Evolutionary conservation across 768 basidiomycete species (phyloP), one percentile per base, ranked within the genome.

Genomic region (Sistotremastrum suecicum): DNA sequence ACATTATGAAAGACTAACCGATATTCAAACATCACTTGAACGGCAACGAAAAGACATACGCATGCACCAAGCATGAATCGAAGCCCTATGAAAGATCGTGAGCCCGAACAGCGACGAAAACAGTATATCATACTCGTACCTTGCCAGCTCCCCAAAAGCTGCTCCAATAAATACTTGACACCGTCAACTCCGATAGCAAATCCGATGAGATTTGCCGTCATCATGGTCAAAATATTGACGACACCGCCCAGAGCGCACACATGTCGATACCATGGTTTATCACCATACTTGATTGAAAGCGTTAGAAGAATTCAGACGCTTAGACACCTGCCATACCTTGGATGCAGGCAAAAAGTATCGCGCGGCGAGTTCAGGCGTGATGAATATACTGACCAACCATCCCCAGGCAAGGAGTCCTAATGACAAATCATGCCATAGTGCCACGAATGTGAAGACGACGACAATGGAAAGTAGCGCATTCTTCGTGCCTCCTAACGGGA

Each of bases 11-110:
- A 20, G 20, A 20, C 20, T 20, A 20, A 83, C 87, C 88, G 68
- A 61, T 98, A 98, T 56, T 98, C 94, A 49, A 98, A 89, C 94
- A 97, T 95, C 39, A 94, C 58, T 56, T 98, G 94, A 1, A 76
- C 78, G 2, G 73, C 87, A 20, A 88, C 70, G 56, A 92, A 98
- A 8, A 97, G 39, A 55, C 78, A 78, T 1, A 55, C 66, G 42
- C 72, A 72, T 0, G 79, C 77, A 4, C 70, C 58, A 0, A 73
- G 41, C 49, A 89, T 59, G 61, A 91, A 95, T 9, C 60, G 61
- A 37, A 83, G 47, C 5, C 86, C 87, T 88, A 47, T 20, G 11
- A 8, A 40, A 35, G 37, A 35, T 34, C 28, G 7, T 34, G 28
- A 28, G 11, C 3, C 30, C 41, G 48, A 10, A 44, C 20, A 20